Conservation (phyloP, 2,329 filamentous ascomycete genomes). For the Epichloe sylvatica region DNA sequence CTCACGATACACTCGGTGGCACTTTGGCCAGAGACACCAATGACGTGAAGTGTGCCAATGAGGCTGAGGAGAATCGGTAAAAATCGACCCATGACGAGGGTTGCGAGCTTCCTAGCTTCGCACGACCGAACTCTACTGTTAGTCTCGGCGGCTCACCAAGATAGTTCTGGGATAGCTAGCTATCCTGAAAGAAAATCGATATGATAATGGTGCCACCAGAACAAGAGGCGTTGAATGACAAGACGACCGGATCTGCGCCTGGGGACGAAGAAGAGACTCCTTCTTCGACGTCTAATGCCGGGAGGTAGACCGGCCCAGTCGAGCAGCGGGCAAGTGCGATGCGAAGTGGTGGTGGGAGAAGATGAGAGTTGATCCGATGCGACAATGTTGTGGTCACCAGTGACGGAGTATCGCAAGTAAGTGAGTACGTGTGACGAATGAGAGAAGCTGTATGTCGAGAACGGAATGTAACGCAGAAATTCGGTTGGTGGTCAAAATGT, state of each 20-base stretch:
- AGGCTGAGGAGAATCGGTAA: slow-evolving; percentile 12
- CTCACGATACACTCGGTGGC: slow-evolving; percentile 19
- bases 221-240: background rate
- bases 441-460: background rate
- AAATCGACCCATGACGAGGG: slow-evolving; percentile 4
- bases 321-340: background rate
- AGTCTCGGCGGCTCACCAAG: background rate
- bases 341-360: background rate
- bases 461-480: slow-evolving; percentile 2
- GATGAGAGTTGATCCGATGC: background rate
- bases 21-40: slow-evolving; percentile 14
- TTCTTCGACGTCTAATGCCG: background rate
- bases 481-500: background rate
- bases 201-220: background rate
- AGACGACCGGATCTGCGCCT: background rate
- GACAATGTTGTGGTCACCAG: slow-evolving; percentile 3
- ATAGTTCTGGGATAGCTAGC: background rate
- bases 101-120: background rate
- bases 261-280: background rate
- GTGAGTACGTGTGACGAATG: background rate
- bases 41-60: slow-evolving; percentile 15
- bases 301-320: background rate
- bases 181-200: too few relatives aligned
- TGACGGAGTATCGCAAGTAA: background rate
- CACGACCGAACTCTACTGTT: background rate